Conservation (phyloP, 140 eudicot species). For the Flaveria floridana region DNA sequence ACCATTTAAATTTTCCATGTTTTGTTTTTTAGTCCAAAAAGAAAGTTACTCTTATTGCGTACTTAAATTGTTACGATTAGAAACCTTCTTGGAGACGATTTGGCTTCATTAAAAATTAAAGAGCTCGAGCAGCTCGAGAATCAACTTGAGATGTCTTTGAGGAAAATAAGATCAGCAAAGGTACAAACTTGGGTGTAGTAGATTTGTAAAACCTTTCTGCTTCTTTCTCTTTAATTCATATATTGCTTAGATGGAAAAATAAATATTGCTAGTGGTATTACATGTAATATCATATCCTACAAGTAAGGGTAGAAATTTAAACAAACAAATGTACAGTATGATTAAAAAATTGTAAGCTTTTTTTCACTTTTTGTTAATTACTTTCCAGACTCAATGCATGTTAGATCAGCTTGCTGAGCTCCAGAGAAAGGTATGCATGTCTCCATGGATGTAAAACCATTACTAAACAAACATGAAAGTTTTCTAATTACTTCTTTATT, state of each 20-base stretch:
- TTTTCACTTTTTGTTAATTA: background rate
- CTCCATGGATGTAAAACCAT: background rate
- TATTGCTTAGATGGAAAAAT: no score
- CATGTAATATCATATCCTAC: no score
- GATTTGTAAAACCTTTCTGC: background rate
- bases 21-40: background rate
- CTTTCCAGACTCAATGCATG: constrained; percentile 51
- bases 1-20: background rate
- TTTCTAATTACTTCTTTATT: background rate
- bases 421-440: constrained; percentile 48
- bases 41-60: background rate
- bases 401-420: constrained; percentile 54
- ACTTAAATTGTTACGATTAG: constrained; percentile 12
- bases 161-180: constrained; percentile 54
- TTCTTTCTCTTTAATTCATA: background rate
- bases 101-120: constrained; percentile 45
- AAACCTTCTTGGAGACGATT: constrained; percentile 61
- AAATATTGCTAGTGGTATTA: no score
- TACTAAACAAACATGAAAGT: background rate
- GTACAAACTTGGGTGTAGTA: constrained; percentile 22
- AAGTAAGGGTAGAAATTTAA: no score
- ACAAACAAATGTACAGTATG: no score
- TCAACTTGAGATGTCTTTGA: constrained; percentile 58
- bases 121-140: constrained; percentile 66
- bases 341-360: no score